phyloP scores from a whole-genome alignment of 768 basidiomycete genomes.

The Sistotremastrum niveocremeum region DNA sequence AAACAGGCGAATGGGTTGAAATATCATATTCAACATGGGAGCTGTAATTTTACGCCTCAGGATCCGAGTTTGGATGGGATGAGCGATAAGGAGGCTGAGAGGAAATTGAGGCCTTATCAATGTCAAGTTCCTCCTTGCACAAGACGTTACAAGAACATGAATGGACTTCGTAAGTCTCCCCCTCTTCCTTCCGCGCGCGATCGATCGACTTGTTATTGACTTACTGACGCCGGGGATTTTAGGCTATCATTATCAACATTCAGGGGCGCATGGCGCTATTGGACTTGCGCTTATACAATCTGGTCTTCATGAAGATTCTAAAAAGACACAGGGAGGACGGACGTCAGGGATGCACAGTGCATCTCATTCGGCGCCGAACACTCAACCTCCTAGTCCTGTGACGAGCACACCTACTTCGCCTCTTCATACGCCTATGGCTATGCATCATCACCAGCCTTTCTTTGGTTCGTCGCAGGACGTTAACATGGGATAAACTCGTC shows the following conservation, averaged over 20 bases:
- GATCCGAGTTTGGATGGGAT: constrained; percentile 30
- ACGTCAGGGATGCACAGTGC: too few species aligned
- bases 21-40: constrained; percentile 87
- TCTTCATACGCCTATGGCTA: too few species aligned
- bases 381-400: too few species aligned
- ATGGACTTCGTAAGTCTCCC: constrained; percentile 51
- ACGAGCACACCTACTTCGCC: too few species aligned
- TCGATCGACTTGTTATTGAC: constrained; percentile 3
- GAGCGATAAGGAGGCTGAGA: constrained; percentile 69
- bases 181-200: neutral
- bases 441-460: too few species aligned
- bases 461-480: too few species aligned
- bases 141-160: constrained; percentile 97
- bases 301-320: constrained; percentile 38
- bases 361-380: too few species aligned
- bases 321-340: too few species aligned
- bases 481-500: too few species aligned
- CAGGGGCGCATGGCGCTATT: constrained; percentile 85
- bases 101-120: constrained; percentile 69
- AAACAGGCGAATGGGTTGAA: constrained; percentile 52
- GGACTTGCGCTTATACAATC: constrained; percentile 75
- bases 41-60: constrained; percentile 85
- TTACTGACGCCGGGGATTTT: neutral
- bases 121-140: constrained; percentile 80
- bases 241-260: constrained; percentile 91